Conservation (phyloP, 768 basidiomycete genomes). For the Hericium alpestre region DNA sequence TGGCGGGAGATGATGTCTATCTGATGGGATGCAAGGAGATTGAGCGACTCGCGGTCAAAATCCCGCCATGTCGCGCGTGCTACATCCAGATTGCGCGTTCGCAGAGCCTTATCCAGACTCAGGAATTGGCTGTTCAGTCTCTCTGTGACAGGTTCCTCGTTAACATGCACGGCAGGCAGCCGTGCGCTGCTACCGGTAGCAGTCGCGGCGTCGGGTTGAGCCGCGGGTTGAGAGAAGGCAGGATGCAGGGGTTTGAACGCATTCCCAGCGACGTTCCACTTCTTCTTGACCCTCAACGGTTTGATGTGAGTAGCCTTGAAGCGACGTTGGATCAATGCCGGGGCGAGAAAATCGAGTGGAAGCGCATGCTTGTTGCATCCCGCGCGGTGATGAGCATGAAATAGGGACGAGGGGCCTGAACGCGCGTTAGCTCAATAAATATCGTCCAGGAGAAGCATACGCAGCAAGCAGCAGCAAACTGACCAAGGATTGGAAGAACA, state of each 20-base stretch:
- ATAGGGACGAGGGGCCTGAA: background rate
- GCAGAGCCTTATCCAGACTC: constrained; percentile 21
- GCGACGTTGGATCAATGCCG: constrained; percentile 18
- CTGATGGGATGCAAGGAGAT: constrained; percentile 34
- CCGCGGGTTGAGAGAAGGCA: too few relatives aligned
- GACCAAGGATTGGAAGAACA: background rate
- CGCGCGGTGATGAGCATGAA: constrained; percentile 14
- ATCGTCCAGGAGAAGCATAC: background rate
- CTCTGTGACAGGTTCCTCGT: background rate
- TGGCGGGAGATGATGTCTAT: constrained; percentile 29
- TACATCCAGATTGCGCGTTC: constrained; percentile 22
- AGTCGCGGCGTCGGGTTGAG: too few relatives aligned
- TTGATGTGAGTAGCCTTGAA: background rate
- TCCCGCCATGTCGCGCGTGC: constrained; percentile 29
- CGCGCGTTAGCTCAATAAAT: background rate
- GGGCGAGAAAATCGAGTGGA: constrained; percentile 35
- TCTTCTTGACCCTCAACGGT: background rate
- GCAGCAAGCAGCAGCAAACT: too few relatives aligned
- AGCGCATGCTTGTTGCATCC: constrained; percentile 8
- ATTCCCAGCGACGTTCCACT: too few relatives aligned
- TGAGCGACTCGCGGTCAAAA: constrained; percentile 34
- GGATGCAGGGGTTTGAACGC: too few relatives aligned
- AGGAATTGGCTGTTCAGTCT: constrained; percentile 19
- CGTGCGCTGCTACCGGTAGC: too few relatives aligned
- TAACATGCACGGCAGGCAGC: background rate